A percentile compares a stretch with the other conserved stretches of the same genome.
These are phyloP conservation scores for Sordariomycetes sp. DNA, from an alignment of 2,329 filamentous ascomycete genomes.

Conservation along the genomic window DNA sequence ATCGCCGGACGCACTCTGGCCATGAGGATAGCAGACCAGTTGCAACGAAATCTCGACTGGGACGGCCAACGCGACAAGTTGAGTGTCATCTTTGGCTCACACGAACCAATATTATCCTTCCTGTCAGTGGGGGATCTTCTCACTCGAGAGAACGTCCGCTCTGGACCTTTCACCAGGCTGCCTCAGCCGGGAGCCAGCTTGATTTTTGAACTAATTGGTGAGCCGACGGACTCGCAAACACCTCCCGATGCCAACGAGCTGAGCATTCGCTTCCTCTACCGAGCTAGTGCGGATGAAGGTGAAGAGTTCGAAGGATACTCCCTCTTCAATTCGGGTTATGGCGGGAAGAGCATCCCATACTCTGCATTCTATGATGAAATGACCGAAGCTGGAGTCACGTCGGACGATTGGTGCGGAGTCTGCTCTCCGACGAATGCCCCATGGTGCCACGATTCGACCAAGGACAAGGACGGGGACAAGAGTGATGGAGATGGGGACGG, in stretches of 20 bases:
- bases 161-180: constrained; percentile 22
- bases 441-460: constrained; percentile 23
- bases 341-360: constrained; percentile 24
- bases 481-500: constrained; percentile 1
- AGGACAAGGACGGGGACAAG: constrained; percentile 4
- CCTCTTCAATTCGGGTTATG: constrained; percentile 28
- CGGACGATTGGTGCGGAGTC: constrained; percentile 32
- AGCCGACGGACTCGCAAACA: constrained; percentile 7
- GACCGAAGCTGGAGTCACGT: constrained; percentile 20
- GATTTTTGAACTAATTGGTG: constrained; percentile 55
- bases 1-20: constrained; percentile 46
- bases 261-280: constrained; percentile 48
- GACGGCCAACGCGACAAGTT: constrained; percentile 33
- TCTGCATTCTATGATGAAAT: constrained; percentile 27
- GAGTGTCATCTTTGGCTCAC: constrained; percentile 43
- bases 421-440: constrained; percentile 22
- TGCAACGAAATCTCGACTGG: constrained; percentile 31
- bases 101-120: constrained; percentile 46
- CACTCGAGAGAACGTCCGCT: constrained; percentile 40
- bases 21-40: constrained; percentile 28
- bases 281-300: constrained; percentile 31
- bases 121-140: constrained; percentile 39
- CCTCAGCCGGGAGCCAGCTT: constrained; percentile 67
- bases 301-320: constrained; percentile 24
- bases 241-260: constrained; percentile 26